Evolutionary conservation across 352 stramenopile genomes (phyloP).

Genomic region (Hyphochytrium catenoides): DNA sequence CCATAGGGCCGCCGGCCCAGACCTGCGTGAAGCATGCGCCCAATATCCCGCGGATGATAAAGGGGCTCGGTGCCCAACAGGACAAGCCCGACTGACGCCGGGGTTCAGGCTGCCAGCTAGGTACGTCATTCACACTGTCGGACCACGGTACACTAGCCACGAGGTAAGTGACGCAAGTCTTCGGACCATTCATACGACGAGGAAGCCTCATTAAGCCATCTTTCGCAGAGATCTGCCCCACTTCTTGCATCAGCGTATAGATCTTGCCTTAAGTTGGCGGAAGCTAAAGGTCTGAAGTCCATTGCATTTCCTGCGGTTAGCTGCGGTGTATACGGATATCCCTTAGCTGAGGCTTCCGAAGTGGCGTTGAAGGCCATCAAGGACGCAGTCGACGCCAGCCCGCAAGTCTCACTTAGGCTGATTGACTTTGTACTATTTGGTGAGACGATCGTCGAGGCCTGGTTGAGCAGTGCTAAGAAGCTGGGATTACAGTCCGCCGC

Average conservation of each 20-base stretch:
- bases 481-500: too few relatives aligned
- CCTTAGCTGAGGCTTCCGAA: constrained; percentile 1
- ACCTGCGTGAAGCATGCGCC: constrained; percentile 2
- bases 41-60: background rate
- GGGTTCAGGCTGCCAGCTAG: constrained; percentile 2
- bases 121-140: constrained; percentile 8
- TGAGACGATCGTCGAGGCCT: background rate
- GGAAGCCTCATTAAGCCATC: too few relatives aligned
- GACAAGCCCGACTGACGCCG: constrained; percentile 6
- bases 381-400: background rate
- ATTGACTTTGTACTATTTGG: constrained; percentile 8
- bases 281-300: background rate
- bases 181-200: too few relatives aligned
- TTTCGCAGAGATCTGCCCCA: background rate
- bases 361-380: constrained; percentile 1
- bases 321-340: constrained; percentile 8
- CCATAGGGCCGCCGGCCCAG: constrained; percentile 3
- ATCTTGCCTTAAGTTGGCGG: constrained; percentile 1
- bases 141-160: constrained; percentile 1
- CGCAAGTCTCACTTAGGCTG: background rate
- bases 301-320: constrained; percentile 8
- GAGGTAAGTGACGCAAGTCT: too few relatives aligned
- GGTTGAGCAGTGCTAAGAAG: background rate
- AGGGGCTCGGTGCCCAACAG: constrained; percentile 5
- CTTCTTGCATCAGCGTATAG: constrained; percentile 3